Base-by-base conservation (phyloP, 495 filamentous ascomycete genomes). In the Durotheca rogersii region DNA sequence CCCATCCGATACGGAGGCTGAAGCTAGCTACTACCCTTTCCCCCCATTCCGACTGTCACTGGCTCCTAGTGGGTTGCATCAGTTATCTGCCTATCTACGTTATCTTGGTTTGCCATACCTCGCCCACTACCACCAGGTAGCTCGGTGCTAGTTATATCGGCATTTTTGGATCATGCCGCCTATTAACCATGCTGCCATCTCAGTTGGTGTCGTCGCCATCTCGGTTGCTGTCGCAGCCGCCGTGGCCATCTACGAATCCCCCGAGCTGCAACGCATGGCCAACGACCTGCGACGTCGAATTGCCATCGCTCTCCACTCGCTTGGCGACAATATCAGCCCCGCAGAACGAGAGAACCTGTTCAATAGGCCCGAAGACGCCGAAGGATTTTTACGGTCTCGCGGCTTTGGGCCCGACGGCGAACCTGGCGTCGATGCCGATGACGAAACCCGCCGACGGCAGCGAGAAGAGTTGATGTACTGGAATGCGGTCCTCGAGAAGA, bases 211-310 rank as follows among this genome's bases (percentile, higher is more conserved):
- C 11, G 81, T 93, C 58, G 86, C 81, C 51, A 77, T 88, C 10
- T 81, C 85, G 31, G 81, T 90, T 16, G 78, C 89, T 25, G 82
- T 89, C 19, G 88, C 88, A 48, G 88, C 88, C 32, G 88, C 88
- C 5, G 82, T 93, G 43, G 89, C 89, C 29, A 76, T 92, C 45
- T 95, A 95, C 68, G 87, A 93, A 64, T 88, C 81, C 15, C 88
- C 87, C 9, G 84, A 92, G 67, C 76, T 93, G 35, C 82, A 86
- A 59, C 80, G 84, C 70, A 86, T 86, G 73, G 77, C 90, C 40
- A 79, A 86, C 47, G 81, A 83, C 53, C 82, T 87, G 38, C 85
- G 89, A 37, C 82, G 88, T 23, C 87, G 87, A 58, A 82, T 93
- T 48, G 87, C 88, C 27, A 66, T 89, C 48, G 87, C 88, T 11